These are phyloP conservation scores for Pseudocohnilembus persalinus DNA, from an alignment of 169 alveolate species.

Conservation along the genomic window DNA sequence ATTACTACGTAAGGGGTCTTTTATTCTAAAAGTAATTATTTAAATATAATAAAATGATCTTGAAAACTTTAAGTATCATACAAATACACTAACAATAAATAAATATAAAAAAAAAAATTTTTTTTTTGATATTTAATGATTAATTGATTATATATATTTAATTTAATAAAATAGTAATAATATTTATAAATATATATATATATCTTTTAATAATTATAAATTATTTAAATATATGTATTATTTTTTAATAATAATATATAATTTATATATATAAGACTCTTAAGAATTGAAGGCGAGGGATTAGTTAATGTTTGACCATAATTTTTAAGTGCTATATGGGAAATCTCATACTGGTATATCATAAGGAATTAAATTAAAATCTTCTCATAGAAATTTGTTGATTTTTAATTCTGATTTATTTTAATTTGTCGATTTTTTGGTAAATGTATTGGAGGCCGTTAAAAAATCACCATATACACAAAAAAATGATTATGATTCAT, in stretches of 20 bases:
- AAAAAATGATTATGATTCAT: conserved; percentile 44
- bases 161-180: too few relatives aligned
- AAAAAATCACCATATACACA: conserved; percentile 26
- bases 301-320: conserved; percentile 21
- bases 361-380: conserved; percentile 42
- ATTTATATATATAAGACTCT: neutral
- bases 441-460: conserved; percentile 5
- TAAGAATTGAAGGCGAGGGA: neutral
- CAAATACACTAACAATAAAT: too few relatives aligned
- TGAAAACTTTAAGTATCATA: too few relatives aligned
- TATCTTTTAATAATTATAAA: too few relatives aligned
- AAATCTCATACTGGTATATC: conserved; percentile 45
- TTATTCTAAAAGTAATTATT: conserved; percentile 26
- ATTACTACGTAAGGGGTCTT: conserved; percentile 30
- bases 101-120: too few relatives aligned
- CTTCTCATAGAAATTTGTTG: conserved; percentile 9
- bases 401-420: conserved; percentile 6
- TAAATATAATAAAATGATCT: too few relatives aligned
- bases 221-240: too few relatives aligned
- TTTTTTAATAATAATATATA: too few relatives aligned
- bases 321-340: conserved; percentile 28
- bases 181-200: too few relatives aligned
- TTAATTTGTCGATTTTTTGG: conserved; percentile 11
- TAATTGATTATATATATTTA: too few relatives aligned
- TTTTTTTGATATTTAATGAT: too few relatives aligned